Base-by-base conservation (phyloP, 2,329 filamentous ascomycete genomes). In the Diaporthe humulicola region DNA sequence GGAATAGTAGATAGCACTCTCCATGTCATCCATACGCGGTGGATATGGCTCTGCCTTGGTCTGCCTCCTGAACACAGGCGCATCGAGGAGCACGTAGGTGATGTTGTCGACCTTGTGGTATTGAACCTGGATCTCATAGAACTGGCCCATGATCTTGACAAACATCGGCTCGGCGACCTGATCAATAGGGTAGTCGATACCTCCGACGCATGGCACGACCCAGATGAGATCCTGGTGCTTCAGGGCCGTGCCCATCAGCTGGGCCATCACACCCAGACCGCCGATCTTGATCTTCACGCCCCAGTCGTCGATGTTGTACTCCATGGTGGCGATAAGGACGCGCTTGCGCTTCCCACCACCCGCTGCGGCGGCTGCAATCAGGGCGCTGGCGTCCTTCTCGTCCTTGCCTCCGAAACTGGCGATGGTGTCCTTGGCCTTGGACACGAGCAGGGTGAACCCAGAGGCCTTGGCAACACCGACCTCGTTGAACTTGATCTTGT, bases 271-370 rank as follows among this genome's bases (percentile, higher is more conserved):
- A 81, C 92, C 92, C 14, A 93, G 85, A 75, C 92, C 92, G 75
- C 92, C 92, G 69, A 93, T 93, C 83, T 93, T 93, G 83, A 93
- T 91, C 82, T 92, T 93, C 82, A 93, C 91, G 4, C 83, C 87
- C 90, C 92, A 93, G 80, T 93, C 92, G 73, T 92, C 90, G 75
- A 93, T 93, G 76, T 93, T 91, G 82, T 93, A 93, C 81, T 93
- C 92, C 90, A 79, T 77, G 15, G 78, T 79, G 40, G 78, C 78
- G 36, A 79, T 79, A 3, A 79, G 76, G 36, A 79, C 76, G 2
- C 64, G 64, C 73, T 76, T 19, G 60, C 81, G 78, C 52, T 82
- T 80, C 2, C 79, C 79, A 38, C 79, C 76, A 71, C 80, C 76
- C 8, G n/a, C 30, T 30, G 60, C 73, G 17, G 67, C 67, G 8